phyloP scores from a whole-genome alignment of 2,329 filamentous ascomycete species.

The Lecanicillium sp. region DNA sequence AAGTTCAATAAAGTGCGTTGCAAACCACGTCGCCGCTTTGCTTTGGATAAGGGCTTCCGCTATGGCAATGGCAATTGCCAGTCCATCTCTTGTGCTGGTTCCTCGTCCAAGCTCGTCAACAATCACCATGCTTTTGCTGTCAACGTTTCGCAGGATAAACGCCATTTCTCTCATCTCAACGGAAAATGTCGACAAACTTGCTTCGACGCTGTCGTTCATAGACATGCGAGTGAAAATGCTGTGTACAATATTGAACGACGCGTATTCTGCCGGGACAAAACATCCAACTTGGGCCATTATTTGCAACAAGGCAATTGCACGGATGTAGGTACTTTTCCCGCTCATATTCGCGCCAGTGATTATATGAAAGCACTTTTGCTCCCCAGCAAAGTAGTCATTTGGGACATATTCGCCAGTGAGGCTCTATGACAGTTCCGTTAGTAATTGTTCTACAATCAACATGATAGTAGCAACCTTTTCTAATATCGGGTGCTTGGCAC shows the following conservation, averaged over 20 bases:
- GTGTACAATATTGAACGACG: conserved; percentile 69
- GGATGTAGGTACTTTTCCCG: conserved; percentile 92
- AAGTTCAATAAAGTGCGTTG: conserved; percentile 83
- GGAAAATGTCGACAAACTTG: conserved; percentile 88
- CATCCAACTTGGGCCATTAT: conserved; percentile 93
- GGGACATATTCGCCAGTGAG: conserved; percentile 65
- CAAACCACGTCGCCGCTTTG: conserved; percentile 79
- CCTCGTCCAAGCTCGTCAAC: conserved; percentile 89
- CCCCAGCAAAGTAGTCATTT: conserved; percentile 81
- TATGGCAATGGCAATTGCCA: conserved; percentile 84
- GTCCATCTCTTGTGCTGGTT: conserved; percentile 79
- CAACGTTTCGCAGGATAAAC: conserved; percentile 80
- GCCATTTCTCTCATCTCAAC: conserved; percentile 95
- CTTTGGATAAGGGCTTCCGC: conserved; percentile 80
- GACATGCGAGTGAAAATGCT: conserved; percentile 84
- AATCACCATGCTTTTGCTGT: conserved; percentile 67
- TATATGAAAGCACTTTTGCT: conserved; percentile 78
- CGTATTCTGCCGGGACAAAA: conserved; percentile 82
- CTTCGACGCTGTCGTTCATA: conserved; percentile 79
- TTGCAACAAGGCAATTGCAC: conserved; percentile 71
- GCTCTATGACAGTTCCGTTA: conserved; percentile 29
- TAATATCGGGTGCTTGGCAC: conserved; percentile 68
- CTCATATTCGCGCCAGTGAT: conserved; percentile 98
- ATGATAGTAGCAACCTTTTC: conserved; percentile 47
- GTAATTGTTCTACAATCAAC: not conserved